Base-by-base conservation (phyloP, 1,139 yeast genomes). In the Groenewaldozyma sp. region DNA sequence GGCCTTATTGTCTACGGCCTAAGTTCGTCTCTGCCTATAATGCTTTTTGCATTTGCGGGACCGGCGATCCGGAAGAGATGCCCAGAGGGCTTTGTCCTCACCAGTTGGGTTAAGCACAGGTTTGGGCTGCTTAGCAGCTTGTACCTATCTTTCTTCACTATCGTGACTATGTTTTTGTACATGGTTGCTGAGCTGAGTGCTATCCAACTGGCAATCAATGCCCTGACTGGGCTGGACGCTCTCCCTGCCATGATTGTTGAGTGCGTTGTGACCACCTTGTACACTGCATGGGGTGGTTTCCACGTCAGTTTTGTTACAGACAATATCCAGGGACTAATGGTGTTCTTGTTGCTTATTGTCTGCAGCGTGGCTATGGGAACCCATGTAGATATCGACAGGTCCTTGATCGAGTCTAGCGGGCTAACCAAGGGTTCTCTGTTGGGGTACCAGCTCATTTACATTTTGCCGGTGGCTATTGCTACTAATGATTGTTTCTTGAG, bases 91-190 rank as follows among this genome's bases (percentile, higher is more conserved):
- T 88, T 88, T 57, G 86, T 88, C 31, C 67, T 88, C 48, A 84
- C 95, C n/a, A 95, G 87, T 58, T 88, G 97, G 97, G 93, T 84
- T 11, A 73, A 84, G 54, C 76, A 74, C 33, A 68, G 96, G 47
- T 88, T 70, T 55, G 97, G 96, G 1, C 56, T 69, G 4, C 62
- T 79, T 17, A 70, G 94, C 4, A 82, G 83, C 1, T 66, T 84
- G 48, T 84, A 83, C 52, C 64, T 88, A 41, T 79, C 94, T 3
- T 78, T 77, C 37, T 84, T 87, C 61, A 86, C 95, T 2, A 73
- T 88, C 43, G 70, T 88, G 48, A 88, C 95, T 6, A 74, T 88
- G 74, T 88, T 80, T 55, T 68, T 88, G 51, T 88, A 81, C 60
- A 81, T 86, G 87, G 81, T 86, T 42, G 83, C 88, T 18, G 97